These are phyloP conservation scores for Polygonum maritimum DNA, from an alignment of 148 eudicot species.

Conservation along the genomic window DNA sequence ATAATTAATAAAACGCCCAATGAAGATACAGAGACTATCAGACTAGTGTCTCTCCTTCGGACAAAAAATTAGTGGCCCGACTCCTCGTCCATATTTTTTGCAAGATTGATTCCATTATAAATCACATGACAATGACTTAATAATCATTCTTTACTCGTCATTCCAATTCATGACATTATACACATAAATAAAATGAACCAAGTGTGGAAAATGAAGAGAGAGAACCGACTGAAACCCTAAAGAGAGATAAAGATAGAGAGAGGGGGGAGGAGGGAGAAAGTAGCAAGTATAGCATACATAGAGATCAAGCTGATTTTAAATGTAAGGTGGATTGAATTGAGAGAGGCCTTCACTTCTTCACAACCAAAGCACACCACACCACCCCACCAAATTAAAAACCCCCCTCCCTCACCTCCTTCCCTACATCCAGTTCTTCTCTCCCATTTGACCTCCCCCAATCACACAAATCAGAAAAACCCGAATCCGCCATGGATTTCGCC, in stretches of 20 bases:
- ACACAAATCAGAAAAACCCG: neutral
- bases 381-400: neutral
- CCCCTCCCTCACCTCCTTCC: neutral
- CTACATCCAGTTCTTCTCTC: neutral
- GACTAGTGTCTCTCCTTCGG: too few species aligned
- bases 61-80: too few species aligned
- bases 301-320: neutral
- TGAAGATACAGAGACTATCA: too few species aligned
- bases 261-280: neutral
- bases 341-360: neutral
- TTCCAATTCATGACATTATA: neutral
- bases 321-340: neutral
- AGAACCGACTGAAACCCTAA: neutral
- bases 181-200: too few species aligned
- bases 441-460: slow-evolving; percentile 7
- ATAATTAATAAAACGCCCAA: too few species aligned
- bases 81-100: too few species aligned
- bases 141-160: neutral
- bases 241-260: neutral
- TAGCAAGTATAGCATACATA: neutral
- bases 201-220: neutral
- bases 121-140: too few species aligned
- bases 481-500: slow-evolving; percentile 6
- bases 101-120: too few species aligned
- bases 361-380: neutral